Conservation (phyloP, 306 rosid species). For the Vigna reflexopilosa region DNA sequence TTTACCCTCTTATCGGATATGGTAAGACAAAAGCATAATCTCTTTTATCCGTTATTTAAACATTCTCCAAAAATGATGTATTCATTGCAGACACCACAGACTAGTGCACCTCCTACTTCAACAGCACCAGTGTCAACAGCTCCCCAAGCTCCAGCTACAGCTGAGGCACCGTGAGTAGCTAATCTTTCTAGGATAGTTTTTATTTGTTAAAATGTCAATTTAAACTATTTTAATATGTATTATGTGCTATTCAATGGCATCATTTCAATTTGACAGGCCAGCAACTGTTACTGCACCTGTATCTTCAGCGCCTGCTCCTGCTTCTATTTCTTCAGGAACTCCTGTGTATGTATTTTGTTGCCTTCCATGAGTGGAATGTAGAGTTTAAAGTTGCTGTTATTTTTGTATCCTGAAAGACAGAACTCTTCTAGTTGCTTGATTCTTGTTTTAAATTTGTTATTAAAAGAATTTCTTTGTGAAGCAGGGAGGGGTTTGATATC, state of each 20-base stretch:
- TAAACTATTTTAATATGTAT: neutral
- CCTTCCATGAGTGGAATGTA: slow-evolving; percentile 14
- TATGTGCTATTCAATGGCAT: neutral
- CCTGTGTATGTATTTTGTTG: slow-evolving; percentile 47
- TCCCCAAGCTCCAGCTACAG: slow-evolving; percentile 50
- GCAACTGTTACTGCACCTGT: slow-evolving; percentile 32
- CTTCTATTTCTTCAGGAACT: slow-evolving; percentile 39
- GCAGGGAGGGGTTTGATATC: slow-evolving; percentile 62
- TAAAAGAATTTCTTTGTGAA: slow-evolving; percentile 32
- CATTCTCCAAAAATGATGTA: slow-evolving; percentile 34
- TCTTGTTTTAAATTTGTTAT: neutral
- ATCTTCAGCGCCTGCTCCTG: slow-evolving; percentile 12
- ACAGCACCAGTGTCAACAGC: slow-evolving; percentile 36
- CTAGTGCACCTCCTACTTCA: slow-evolving; percentile 55
- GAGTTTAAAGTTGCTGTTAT: neutral
- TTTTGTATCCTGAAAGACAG: slow-evolving; percentile 1
- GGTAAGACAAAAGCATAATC: neutral
- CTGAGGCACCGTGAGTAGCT: slow-evolving; percentile 54
- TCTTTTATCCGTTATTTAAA: slow-evolving; percentile 1
- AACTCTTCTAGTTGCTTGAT: neutral
- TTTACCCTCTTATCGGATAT: neutral
- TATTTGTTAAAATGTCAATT: neutral
- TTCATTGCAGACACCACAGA: slow-evolving; percentile 22
- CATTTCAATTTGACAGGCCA: slow-evolving; percentile 51
- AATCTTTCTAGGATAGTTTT: neutral